phyloP scores from a whole-genome alignment of 805 yeast species.

The Teunomyces atbi region DNA sequence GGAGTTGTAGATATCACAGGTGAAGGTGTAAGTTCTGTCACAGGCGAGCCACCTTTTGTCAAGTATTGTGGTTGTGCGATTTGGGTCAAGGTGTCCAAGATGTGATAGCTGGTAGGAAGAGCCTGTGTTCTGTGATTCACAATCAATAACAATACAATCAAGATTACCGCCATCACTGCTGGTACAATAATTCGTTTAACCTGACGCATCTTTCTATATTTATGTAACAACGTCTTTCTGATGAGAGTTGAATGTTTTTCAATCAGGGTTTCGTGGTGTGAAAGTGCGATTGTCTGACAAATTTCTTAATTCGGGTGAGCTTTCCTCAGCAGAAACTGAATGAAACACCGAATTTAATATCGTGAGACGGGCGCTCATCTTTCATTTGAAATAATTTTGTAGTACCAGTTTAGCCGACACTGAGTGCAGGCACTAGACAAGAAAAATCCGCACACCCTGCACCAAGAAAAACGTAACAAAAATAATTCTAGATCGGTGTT shows the following conservation, averaged over 20 bases:
- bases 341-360: background rate
- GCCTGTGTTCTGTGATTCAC: background rate
- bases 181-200: constrained; percentile 7
- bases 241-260: background rate
- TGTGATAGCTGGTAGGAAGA: background rate
- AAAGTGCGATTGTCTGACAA: background rate
- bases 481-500: background rate
- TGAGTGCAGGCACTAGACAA: background rate
- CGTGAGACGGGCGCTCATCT: background rate
- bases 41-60: background rate
- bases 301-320: background rate
- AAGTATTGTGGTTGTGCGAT: constrained; percentile 5
- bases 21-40: background rate
- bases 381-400: background rate
- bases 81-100: constrained; percentile 10
- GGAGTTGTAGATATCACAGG: background rate
- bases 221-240: background rate
- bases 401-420: background rate
- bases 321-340: background rate
- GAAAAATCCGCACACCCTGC: background rate
- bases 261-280: background rate
- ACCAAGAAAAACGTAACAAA: background rate
- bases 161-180: background rate
- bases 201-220: background rate
- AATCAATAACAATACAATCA: constrained; percentile 3